Conservation (phyloP, 495 filamentous ascomycete genomes). For the Neurospora sp. region DNA sequence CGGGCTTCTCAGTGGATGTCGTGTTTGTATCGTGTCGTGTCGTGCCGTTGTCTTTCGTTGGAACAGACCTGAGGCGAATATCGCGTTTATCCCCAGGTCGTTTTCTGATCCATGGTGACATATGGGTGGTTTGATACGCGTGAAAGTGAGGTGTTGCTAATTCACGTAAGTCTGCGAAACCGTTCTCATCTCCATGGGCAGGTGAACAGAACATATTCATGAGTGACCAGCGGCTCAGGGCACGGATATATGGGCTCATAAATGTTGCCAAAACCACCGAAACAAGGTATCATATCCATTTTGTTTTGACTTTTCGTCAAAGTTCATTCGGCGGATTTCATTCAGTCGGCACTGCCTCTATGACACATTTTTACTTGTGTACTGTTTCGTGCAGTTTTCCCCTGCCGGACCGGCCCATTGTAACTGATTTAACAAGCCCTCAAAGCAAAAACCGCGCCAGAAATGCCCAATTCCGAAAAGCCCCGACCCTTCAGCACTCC, state of each 20-base stretch:
- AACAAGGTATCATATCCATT: slow-evolving; percentile 15
- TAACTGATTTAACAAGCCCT: slow-evolving; percentile 35
- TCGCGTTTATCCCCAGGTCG: not conserved
- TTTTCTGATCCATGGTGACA: not conserved
- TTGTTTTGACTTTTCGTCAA: slow-evolving; percentile 7
- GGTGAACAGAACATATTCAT: not conserved
- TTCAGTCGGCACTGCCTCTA: slow-evolving; percentile 36
- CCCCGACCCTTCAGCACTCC: slow-evolving; percentile 14
- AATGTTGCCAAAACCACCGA: not conserved
- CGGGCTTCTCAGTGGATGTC: not conserved
- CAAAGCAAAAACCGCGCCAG: slow-evolving; percentile 41
- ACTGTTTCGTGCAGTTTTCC: slow-evolving; percentile 29
- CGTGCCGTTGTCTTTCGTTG: not conserved
- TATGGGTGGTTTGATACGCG: not conserved
- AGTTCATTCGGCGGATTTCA: slow-evolving; percentile 27
- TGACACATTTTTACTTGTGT: slow-evolving; percentile 27
- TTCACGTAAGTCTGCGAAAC: not conserved
- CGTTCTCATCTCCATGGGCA: not conserved
- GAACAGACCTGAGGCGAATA: not conserved
- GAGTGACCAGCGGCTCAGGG: not conserved
- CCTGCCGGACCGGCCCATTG: slow-evolving; percentile 36
- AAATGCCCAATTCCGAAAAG: slow-evolving; percentile 36
- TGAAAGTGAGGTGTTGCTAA: not conserved
- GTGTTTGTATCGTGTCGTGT: not conserved
- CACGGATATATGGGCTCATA: not conserved